A percentile compares a stretch with the other conserved stretches of the same genome.
Evolutionary conservation across 2,329 filamentous ascomycete species (phyloP).

Genomic region (Ceratocystis cacaofunesta): DNA sequence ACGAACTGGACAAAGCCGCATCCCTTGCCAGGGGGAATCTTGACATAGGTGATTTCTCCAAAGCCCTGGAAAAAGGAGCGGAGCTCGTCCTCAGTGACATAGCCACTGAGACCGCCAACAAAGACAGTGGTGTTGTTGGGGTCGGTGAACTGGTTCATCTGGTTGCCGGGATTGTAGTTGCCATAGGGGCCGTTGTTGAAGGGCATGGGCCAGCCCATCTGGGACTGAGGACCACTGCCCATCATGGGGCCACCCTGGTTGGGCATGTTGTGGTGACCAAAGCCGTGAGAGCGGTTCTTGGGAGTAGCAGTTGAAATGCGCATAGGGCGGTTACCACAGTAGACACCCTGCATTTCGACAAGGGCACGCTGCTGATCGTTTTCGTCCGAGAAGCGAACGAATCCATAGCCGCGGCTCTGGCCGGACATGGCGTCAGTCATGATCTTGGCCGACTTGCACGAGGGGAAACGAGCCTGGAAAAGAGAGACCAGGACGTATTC

Average conservation of each 20-base stretch:
- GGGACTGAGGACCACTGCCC: conserved; percentile 30
- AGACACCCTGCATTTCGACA: conserved; percentile 97
- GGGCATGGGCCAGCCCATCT: conserved; percentile 29
- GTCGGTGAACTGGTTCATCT: conserved; percentile 99
- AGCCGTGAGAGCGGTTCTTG: conserved; percentile 56
- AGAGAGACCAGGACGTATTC: conserved; percentile 95
- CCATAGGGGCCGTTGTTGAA: conserved; percentile 22
- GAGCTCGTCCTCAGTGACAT: conserved; percentile 98
- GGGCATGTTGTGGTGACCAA: conserved; percentile 28
- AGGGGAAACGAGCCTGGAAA: conserved; percentile 90
- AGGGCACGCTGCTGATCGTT: conserved; percentile 90
- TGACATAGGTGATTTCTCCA: conserved; percentile 98
- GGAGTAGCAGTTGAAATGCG: conserved; percentile 94
- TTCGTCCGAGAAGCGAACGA: conserved; percentile 93
- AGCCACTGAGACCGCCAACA: conserved; percentile 89
- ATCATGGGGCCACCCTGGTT: conserved; percentile 31
- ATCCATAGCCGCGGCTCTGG: conserved; percentile 94
- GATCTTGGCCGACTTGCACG: conserved; percentile 98
- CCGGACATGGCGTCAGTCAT: conserved; percentile 98
- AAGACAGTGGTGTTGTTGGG: conserved; percentile 99
- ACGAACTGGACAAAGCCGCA: conserved; percentile 99
- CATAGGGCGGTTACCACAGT: conserved; percentile 97
- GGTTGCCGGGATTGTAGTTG: conserved; percentile 34
- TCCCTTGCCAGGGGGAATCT: conserved; percentile 97
- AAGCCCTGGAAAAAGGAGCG: conserved; percentile 99